Percentiles rank a stretch among this genome's conserved stretches.
phyloP scores from a whole-genome alignment of 345 rosid genomes.

The Populus simonii region DNA sequence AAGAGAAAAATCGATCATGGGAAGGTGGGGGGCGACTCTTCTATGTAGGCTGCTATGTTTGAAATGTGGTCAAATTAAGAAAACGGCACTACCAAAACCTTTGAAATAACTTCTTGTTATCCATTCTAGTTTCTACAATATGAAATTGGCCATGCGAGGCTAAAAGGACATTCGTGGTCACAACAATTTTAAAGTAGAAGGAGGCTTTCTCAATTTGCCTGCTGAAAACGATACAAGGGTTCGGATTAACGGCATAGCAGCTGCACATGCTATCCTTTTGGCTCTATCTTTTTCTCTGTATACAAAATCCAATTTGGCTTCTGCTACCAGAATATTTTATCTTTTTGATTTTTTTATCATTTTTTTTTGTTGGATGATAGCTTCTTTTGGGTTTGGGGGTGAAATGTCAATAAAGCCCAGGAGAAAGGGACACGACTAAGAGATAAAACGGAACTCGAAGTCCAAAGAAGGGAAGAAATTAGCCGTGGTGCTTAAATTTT shows the following conservation, averaged over 20 bases:
- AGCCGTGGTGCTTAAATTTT: not conserved
- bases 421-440: not conserved
- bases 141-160: too few species aligned
- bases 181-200: too few species aligned
- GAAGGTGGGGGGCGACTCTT: not conserved
- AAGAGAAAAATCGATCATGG: not conserved
- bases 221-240: not conserved
- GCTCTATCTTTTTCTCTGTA: not conserved
- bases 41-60: not conserved
- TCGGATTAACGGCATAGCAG: not conserved
- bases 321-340: not conserved
- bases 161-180: too few species aligned
- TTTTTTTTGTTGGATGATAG: not conserved
- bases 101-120: not conserved
- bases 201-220: too few species aligned
- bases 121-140: too few species aligned
- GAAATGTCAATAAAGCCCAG: not conserved
- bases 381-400: not conserved
- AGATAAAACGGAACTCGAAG: not conserved
- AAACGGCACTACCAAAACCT: not conserved
- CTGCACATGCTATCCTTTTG: constrained; percentile 15
- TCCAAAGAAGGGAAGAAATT: not conserved
- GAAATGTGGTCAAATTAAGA: not conserved
- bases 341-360: not conserved
- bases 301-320: constrained; percentile 14